Evolutionary conservation across 2,329 filamentous ascomycete species (phyloP), one percentile per base, ranked within the genome.

Genomic region (Ploettnerulaceae sp.): DNA sequence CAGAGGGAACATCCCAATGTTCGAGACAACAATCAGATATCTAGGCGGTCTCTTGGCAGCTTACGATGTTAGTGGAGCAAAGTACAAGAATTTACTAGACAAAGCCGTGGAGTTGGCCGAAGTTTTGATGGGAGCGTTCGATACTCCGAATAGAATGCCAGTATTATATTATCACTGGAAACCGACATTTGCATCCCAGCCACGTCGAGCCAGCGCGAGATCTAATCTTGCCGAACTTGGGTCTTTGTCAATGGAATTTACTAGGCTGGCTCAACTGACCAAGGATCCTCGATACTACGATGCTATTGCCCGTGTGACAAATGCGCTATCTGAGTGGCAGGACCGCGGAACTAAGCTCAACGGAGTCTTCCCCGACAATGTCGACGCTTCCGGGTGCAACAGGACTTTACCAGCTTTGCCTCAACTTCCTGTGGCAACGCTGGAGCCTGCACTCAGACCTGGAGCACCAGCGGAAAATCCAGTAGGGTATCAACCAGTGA

Each of bases 131-230:
- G 79, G 80, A 43, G 78, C 82, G 1, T 89, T 89, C 57, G 84
- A 89, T 66, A 96, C 91, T 0, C 90, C 90, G 1, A 96, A 97
- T 65, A 81, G 89, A 57, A 94, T 97, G 87, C 90, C 91, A 2
- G 69, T 88, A 5, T 75, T 89, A 4, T 89, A 83, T 66, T 94
- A 91, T 67, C 71, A 75, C 52, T 95, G 86, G 87, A 77, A 79
- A 57, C 86, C 84, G 55, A 68, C 75, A 12, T 79, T 72, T 57
- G 75, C 77, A 7, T 78, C 76, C 3, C 75, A 82, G 54, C 77
- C 81, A 5, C 83, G 81, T 57, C 74, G 76, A 18, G 86, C 86
- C 1, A 69, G 71, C 48, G 67, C 62, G 4, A 66, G 69, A 38
- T 76, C 77, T n/a, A 69, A 75, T 57, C 66, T 82, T 24, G 80